Conservation (phyloP, 257 asterid genomes). For the Dorcoceras hygrometricum region DNA sequence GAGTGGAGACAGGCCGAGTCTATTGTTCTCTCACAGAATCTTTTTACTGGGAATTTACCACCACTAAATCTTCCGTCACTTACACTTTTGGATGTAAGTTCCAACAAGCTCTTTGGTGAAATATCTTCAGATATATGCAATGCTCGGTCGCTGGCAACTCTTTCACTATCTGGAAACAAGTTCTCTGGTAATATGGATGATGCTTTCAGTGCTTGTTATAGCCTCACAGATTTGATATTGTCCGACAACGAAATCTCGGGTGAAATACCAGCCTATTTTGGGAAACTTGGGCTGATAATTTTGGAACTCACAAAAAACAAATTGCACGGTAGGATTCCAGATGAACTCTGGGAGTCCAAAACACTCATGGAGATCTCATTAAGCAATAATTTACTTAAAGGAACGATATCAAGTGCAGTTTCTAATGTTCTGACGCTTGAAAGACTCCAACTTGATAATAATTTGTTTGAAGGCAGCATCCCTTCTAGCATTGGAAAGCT, state of each 20-base stretch:
- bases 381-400: constrained; percentile 48
- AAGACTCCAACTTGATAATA: constrained; percentile 58
- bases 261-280: constrained; percentile 61
- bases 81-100: constrained; percentile 45
- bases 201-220: constrained; percentile 45
- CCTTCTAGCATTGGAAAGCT: constrained; percentile 59
- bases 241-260: constrained; percentile 61
- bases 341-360: constrained; percentile 59
- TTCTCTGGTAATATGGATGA: constrained; percentile 52
- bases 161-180: constrained; percentile 49
- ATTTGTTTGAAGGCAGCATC: constrained; percentile 55
- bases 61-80: constrained; percentile 51
- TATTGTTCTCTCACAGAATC: constrained; percentile 50
- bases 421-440: constrained; percentile 34
- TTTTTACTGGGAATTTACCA: constrained; percentile 54
- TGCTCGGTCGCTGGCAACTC: constrained; percentile 38
- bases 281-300: constrained; percentile 48
- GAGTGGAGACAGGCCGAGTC: constrained; percentile 54
- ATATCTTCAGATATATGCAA: constrained; percentile 52
- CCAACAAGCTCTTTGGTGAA: constrained; percentile 60
- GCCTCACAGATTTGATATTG: constrained; percentile 49
- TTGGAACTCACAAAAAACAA: constrained; percentile 60
- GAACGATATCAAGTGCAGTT: constrained; percentile 40
- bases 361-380: constrained; percentile 58
- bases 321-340: constrained; percentile 58